Percentiles rank a stretch among this genome's conserved stretches.
These are phyloP conservation scores for Arthrobotrys entomopaga DNA, from an alignment of 2,329 filamentous ascomycete genomes.

Conservation along the genomic window DNA sequence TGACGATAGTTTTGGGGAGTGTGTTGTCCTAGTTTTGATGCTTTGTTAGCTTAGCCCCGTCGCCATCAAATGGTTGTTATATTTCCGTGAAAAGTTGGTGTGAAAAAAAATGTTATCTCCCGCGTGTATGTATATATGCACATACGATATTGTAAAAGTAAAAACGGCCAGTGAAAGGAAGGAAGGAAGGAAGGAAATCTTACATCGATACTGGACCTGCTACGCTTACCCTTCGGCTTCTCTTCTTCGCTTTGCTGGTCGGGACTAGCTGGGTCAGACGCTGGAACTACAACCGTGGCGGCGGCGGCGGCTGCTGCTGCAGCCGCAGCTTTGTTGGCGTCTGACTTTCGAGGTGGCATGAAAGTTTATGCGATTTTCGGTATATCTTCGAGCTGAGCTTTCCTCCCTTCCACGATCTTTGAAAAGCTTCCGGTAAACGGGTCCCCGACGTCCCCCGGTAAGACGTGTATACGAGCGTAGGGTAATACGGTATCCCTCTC, in stretches of 20 bases:
- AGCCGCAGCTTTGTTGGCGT: slow-evolving; percentile 18
- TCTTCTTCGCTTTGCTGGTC: slow-evolving; percentile 30
- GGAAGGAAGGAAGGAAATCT: slow-evolving; percentile 6
- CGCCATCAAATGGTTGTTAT: not conserved
- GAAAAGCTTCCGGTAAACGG: too few relatives aligned
- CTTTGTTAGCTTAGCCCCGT: not conserved
- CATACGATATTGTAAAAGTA: slow-evolving; percentile 3
- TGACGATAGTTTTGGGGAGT: slow-evolving; percentile 83
- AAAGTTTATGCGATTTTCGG: not conserved
- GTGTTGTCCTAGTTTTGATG: slow-evolving; percentile 72
- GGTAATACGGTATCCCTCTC: too few relatives aligned
- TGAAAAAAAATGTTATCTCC: not conserved
- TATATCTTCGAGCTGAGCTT: too few relatives aligned
- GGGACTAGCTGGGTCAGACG: slow-evolving; percentile 32
- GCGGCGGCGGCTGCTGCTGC: slow-evolving; percentile 9
- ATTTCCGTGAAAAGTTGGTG: not conserved
- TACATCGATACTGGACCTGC: slow-evolving; percentile 37
- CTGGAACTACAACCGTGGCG: not conserved
- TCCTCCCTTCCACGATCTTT: too few relatives aligned
- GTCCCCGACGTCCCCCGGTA: too few relatives aligned
- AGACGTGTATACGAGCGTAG: too few relatives aligned
- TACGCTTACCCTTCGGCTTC: slow-evolving; percentile 22
- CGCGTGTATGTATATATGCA: not conserved
- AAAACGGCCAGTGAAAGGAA: not conserved
- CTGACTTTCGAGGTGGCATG: slow-evolving; percentile 51